phyloP scores from a whole-genome alignment of 2,329 filamentous ascomycete genomes.

The Paecilomyces formosus region DNA sequence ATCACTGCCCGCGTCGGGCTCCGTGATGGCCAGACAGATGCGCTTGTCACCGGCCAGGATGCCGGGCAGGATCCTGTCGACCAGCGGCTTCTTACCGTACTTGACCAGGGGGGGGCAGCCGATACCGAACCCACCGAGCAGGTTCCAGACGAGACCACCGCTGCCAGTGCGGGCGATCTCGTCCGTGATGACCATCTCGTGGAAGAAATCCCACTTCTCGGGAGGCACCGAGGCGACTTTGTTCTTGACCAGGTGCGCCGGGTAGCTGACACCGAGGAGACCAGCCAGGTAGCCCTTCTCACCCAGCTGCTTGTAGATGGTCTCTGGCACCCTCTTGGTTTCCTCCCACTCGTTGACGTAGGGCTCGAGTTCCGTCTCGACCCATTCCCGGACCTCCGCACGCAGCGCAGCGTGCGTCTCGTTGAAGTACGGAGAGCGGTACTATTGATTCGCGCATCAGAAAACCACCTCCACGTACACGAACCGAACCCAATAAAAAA shows the following conservation, averaged over 20 bases:
- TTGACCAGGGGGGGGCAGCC: conserved; percentile 87
- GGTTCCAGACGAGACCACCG: conserved; percentile 93
- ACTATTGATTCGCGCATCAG: conserved; percentile 44
- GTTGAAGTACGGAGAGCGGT: conserved; percentile 95
- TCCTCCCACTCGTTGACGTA: conserved; percentile 96
- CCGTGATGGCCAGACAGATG: conserved; percentile 94
- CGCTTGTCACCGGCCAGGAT: conserved; percentile 91
- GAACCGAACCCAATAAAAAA: neutral
- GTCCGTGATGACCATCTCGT: conserved; percentile 92
- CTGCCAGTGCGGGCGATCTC: conserved; percentile 84
- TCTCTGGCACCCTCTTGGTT: conserved; percentile 77
- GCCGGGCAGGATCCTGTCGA: conserved; percentile 80
- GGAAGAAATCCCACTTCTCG: conserved; percentile 97
- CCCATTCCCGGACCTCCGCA: conserved; percentile 84
- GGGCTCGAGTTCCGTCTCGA: conserved; percentile 82
- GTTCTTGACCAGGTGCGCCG: conserved; percentile 63
- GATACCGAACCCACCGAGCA: conserved; percentile 94
- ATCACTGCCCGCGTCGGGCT: conserved; percentile 90
- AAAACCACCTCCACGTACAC: neutral
- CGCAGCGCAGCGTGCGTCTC: conserved; percentile 87
- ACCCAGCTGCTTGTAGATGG: conserved; percentile 94
- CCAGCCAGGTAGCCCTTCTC: conserved; percentile 87
- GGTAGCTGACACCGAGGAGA: conserved; percentile 72
- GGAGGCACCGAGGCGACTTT: conserved; percentile 68
- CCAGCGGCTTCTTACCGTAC: conserved; percentile 77